These are phyloP conservation scores for Tricholoma matsutake DNA, from an alignment of 768 basidiomycete species.

Conservation along the genomic window DNA sequence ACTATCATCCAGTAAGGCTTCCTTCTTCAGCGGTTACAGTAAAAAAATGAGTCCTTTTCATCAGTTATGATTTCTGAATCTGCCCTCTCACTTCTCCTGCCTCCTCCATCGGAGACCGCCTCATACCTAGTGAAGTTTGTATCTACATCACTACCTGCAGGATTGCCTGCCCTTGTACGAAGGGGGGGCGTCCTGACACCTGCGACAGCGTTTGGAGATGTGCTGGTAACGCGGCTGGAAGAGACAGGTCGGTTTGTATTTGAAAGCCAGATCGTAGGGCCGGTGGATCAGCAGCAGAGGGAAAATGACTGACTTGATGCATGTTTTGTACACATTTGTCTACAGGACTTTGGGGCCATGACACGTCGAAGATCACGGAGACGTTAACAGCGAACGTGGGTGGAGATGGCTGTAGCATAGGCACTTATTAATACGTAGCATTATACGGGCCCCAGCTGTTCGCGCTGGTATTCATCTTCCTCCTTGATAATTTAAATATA, in stretches of 20 bases:
- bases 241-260: constrained; percentile 55
- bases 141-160: constrained; percentile 33
- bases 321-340: background rate
- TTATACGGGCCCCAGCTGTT: too few species aligned
- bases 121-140: constrained; percentile 1
- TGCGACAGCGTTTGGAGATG: constrained; percentile 76
- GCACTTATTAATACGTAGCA: too few species aligned
- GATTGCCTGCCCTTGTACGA: constrained; percentile 53
- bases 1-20: constrained; percentile 49
- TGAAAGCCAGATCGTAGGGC: constrained; percentile 44
- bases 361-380: too few species aligned
- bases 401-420: too few species aligned
- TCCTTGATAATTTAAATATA: too few species aligned
- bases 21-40: background rate
- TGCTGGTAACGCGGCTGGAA: constrained; percentile 64
- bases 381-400: too few species aligned
- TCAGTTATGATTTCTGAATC: constrained; percentile 76
- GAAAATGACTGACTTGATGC: constrained; percentile 13
- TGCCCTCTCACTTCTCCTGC: constrained; percentile 67
- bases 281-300: constrained; percentile 12
- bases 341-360: background rate
- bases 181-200: constrained; percentile 84
- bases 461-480: too few species aligned
- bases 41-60: constrained; percentile 3
- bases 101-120: constrained; percentile 26